phyloP scores from a whole-genome alignment of 257 asterid genomes.

The Rauvolfia tetraphylla region DNA sequence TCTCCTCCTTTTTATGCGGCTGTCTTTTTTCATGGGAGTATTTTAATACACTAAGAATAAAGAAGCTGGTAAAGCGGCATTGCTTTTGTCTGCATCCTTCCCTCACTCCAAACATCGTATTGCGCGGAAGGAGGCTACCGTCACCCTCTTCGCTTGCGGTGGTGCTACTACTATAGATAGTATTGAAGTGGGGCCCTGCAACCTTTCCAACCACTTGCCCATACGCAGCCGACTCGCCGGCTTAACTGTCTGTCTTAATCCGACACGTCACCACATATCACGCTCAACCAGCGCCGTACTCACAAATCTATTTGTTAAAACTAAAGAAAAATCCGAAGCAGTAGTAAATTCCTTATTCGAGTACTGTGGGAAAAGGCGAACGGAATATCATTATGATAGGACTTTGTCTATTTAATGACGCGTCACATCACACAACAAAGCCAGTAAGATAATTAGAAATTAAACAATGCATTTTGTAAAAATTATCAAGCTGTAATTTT shows the following conservation, averaged over 20 bases:
- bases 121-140: constrained; percentile 20
- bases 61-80: constrained; percentile 3
- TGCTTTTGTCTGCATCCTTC: constrained; percentile 12
- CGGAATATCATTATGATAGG: not conserved
- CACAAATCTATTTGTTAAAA: not conserved
- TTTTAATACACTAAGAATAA: not conserved
- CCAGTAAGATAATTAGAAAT: no score
- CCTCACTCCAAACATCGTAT: constrained; percentile 7
- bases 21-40: not conserved
- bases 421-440: constrained; percentile 13
- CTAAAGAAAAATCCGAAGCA: not conserved
- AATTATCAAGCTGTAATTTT: no score
- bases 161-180: no score
- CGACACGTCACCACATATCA: constrained; percentile 29
- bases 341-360: constrained; percentile 7
- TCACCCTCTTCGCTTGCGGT: not conserved
- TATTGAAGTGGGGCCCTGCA: not conserved
- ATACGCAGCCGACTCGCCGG: constrained; percentile 34
- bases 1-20: constrained; percentile 3
- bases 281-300: constrained; percentile 10
- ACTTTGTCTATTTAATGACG: not conserved
- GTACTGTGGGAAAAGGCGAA: not conserved
- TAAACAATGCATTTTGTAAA: no score
- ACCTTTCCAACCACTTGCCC: not conserved
- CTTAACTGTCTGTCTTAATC: constrained; percentile 27